A percentile compares a stretch with the other conserved stretches of the same genome.
Evolutionary conservation across 208 protist genomes (phyloP).

Genomic region (Balamuthia mandrillaris): DNA sequence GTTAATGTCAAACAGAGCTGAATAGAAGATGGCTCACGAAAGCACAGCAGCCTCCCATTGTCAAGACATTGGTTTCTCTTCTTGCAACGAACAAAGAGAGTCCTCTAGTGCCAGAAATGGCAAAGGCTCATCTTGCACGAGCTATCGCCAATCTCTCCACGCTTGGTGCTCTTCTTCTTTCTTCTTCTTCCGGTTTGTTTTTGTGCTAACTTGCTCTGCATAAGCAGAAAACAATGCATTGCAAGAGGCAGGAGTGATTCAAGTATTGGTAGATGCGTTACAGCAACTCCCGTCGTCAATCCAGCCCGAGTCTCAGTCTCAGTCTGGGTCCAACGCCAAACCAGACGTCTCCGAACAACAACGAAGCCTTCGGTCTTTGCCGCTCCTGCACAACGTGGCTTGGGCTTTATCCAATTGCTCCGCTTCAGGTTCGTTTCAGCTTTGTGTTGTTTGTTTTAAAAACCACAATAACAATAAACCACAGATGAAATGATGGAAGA

Average conservation of each 20-base stretch:
- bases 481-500: not conserved
- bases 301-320: not conserved
- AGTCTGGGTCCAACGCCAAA: not conserved
- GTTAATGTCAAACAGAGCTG: too few relatives aligned
- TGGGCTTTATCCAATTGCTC: slow-evolving; percentile 5
- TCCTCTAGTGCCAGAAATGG: too few relatives aligned
- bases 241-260: not conserved
- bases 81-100: too few relatives aligned
- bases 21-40: too few relatives aligned
- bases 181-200: not conserved
- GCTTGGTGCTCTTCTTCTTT: not conserved
- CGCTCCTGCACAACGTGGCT: not conserved
- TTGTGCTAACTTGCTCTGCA: not conserved
- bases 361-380: not conserved
- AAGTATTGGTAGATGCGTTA: not conserved
- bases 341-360: not conserved
- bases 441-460: not conserved
- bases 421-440: not conserved
- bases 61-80: too few relatives aligned
- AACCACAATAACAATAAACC: not conserved
- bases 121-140: not conserved
- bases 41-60: too few relatives aligned
- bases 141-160: not conserved
- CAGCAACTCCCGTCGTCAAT: not conserved
- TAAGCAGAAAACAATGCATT: too few relatives aligned